Percentiles rank a stretch among this genome's conserved stretches.
phyloP scores from a whole-genome alignment of 805 yeast species.

The Blastobotrys robertii region DNA sequence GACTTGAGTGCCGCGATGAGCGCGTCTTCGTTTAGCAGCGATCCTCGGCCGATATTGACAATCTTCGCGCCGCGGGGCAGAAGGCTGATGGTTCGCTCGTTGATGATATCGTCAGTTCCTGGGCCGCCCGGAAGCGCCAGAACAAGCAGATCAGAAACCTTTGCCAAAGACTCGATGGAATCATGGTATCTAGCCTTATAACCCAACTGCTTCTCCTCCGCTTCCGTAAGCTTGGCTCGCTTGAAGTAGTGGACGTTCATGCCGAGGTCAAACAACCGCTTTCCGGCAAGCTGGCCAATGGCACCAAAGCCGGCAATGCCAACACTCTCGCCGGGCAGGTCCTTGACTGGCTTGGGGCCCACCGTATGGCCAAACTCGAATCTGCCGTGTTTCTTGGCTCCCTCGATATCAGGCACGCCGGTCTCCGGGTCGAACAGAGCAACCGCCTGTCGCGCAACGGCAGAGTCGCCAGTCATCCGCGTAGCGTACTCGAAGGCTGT shows the following conservation, averaged over 20 bases:
- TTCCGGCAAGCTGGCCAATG: constrained; percentile 59
- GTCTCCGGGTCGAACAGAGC: constrained; percentile 10
- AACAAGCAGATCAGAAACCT: constrained; percentile 45
- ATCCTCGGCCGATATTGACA: constrained; percentile 70
- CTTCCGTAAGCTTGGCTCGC: constrained; percentile 35
- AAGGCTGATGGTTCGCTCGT: constrained; percentile 35
- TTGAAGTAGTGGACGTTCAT: constrained; percentile 58
- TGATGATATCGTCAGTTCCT: constrained; percentile 46
- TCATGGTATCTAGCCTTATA: constrained; percentile 37
- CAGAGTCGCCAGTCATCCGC: constrained; percentile 33
- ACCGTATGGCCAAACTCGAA: constrained; percentile 35
- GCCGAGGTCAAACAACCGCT: constrained; percentile 46
- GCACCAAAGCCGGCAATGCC: constrained; percentile 68
- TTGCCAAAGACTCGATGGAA: constrained; percentile 36
- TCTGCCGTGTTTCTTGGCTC: background rate
- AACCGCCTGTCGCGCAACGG: constrained; percentile 32
- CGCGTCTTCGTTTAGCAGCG: constrained; percentile 57
- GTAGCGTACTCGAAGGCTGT: constrained; percentile 37
- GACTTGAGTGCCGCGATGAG: constrained; percentile 47
- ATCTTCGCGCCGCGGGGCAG: constrained; percentile 49
- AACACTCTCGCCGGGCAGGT: constrained; percentile 49
- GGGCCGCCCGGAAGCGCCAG: constrained; percentile 59
- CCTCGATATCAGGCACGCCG: constrained; percentile 1
- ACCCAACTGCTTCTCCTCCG: constrained; percentile 32
- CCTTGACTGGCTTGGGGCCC: constrained; percentile 38